Base-by-base conservation (phyloP, 2,329 filamentous ascomycete species). In the Eutypa lata region DNA sequence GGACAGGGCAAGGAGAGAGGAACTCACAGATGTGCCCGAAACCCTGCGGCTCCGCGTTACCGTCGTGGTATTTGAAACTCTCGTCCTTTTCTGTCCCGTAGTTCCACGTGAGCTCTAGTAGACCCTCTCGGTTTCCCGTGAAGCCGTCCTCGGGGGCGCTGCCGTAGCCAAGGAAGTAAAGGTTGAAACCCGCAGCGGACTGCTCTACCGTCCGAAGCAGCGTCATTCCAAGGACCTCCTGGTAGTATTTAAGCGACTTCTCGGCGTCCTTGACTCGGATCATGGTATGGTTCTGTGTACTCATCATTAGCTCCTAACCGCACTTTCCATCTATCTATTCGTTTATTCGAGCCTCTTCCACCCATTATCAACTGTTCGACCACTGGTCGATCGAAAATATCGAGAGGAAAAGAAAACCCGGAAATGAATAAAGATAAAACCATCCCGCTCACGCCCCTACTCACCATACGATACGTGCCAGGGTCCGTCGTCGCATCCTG, bases 101-200 rank as follows among this genome's bases (percentile, higher is more conserved):
- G 67, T 87, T 87, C 88, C 89, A 96, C 10, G 93, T 97, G 58
- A 97, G 74, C 74, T 97, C 93, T 5, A 97, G 79, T 37, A 97
- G 71, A 1, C 93, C 94, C 71, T 97, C 93, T 57, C 86, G 83
- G 51, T 84, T 78, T 7, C 86, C 82, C 11, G 83, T 80, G 7
- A 82, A 80, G 26, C 79, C 76, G 26, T 78, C 78, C 38, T 78
- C 74, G 44, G 81, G 73, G 42, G 81, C 73, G 42, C 76, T 67
- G 7, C 77, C 79, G 35, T 97, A 99, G 19, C 87, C 91, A 40
- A 97, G 78, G 78, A 97, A 97, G 74, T 96, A 97, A 22, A 97
- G 78, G 63, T 91, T 96, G 76, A 97, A 97, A 21, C 82, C 83
- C 18, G 83, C 86, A 28, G 82, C 82, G 21, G 82, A 73, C 61